Conservation (phyloP, 139 green algal genomes). For the Asterochloris sp. region DNA sequence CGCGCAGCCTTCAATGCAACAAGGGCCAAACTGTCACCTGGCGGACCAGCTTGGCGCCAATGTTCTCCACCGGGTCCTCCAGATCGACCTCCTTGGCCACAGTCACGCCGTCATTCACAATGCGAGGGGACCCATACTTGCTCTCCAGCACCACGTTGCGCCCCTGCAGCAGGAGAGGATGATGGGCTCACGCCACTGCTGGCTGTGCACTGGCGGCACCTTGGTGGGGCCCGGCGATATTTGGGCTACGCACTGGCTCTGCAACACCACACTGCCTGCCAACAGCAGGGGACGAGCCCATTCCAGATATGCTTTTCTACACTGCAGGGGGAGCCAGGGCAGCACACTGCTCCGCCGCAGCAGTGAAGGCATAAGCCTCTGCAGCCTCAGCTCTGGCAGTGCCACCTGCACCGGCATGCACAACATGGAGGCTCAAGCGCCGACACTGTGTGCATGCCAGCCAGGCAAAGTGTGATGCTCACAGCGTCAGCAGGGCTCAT, state of each 20-base stretch:
- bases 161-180: conserved; percentile 52
- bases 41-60: conserved; percentile 96
- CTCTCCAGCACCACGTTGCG: conserved; percentile 99
- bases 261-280: neutral
- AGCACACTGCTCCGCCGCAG: too few relatives aligned
- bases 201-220: too few relatives aligned
- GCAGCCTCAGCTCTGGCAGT: conserved; percentile 94
- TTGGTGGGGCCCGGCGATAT: too few relatives aligned
- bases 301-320: too few relatives aligned
- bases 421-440: conserved; percentile 40
- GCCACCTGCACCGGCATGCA: conserved; percentile 95
- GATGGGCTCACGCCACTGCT: too few relatives aligned
- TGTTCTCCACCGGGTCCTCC: conserved; percentile 98
- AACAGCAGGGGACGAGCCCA: neutral
- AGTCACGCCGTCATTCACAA: conserved; percentile 99
- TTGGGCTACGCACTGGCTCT: too few relatives aligned
- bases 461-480: too few relatives aligned
- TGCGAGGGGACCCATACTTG: conserved; percentile 98
- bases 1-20: too few relatives aligned
- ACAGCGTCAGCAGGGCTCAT: too few relatives aligned
- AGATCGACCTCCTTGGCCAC: conserved; percentile 95
- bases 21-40: conserved; percentile 19
- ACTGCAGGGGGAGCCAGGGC: too few relatives aligned
- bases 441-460: neutral
- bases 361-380: conserved; percentile 21